Evolutionary conservation across 2,329 filamentous ascomycete species (phyloP).

Genomic region (Cladosporium colombiae): DNA sequence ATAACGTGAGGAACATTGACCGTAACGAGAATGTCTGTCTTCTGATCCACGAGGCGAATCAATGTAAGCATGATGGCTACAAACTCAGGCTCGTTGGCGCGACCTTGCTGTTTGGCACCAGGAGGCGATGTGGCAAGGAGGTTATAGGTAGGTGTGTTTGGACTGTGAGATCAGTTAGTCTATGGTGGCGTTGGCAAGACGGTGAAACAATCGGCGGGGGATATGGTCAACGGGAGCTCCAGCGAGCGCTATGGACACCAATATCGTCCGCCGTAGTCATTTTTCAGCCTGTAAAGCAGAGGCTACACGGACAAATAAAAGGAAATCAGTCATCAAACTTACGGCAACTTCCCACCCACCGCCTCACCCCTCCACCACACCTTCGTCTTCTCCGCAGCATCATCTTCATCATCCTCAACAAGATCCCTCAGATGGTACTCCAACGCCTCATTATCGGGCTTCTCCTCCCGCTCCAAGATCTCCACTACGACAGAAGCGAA

Average conservation of each 20-base stretch:
- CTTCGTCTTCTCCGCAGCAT: conserved; percentile 39
- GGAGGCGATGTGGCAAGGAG: conserved; percentile 63
- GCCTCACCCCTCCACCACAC: conserved; percentile 36
- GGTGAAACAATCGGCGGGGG: no score
- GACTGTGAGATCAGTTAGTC: conserved; percentile 35
- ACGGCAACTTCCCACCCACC: conserved; percentile 41
- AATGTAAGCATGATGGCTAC: conserved; percentile 77
- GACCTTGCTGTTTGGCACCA: conserved; percentile 38
- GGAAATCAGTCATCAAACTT: conserved; percentile 25
- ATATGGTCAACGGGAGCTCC: not conserved
- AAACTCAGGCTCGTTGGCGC: conserved; percentile 48
- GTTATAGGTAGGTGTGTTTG: conserved; percentile 63
- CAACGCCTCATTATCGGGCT: conserved; percentile 67
- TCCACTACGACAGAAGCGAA: conserved; percentile 89
- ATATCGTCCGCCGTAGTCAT: not conserved
- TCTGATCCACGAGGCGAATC: conserved; percentile 71
- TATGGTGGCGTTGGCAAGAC: not conserved
- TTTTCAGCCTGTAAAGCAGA: not conserved
- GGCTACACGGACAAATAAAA: not conserved
- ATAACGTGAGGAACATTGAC: conserved; percentile 85
- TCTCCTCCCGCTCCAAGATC: conserved; percentile 78
- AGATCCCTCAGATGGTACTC: conserved; percentile 54
- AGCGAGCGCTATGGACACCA: not conserved
- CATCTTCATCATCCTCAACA: conserved; percentile 37
- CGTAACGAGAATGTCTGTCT: conserved; percentile 79